These are phyloP conservation scores for Arxiozyma bovina DNA, from an alignment of 1,139 yeast genomes.

Conservation along the genomic window DNA sequence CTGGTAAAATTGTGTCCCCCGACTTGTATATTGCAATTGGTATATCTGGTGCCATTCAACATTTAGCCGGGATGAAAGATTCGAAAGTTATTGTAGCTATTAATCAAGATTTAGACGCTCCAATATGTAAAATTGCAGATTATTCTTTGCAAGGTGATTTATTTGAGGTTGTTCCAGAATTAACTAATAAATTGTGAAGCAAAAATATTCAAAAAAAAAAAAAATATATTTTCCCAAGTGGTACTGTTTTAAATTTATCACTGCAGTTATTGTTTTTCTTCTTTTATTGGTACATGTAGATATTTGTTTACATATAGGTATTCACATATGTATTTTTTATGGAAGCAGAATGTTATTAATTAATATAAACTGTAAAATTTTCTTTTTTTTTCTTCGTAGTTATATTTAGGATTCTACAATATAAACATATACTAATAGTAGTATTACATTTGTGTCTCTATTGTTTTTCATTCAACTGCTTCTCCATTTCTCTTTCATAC, in stretches of 20 bases:
- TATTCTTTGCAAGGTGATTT: conserved; percentile 84
- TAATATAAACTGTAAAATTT: no score
- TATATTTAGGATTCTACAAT: no score
- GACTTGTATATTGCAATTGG: conserved; percentile 90
- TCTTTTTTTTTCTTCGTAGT: no score
- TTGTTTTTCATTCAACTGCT: background rate
- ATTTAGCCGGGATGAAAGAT: conserved; percentile 97
- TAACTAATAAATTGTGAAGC: conserved; percentile 50
- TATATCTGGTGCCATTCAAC: conserved; percentile 95
- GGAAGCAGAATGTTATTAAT: background rate
- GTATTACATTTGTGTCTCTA: background rate
- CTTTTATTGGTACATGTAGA: background rate
- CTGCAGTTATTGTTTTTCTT: no score
- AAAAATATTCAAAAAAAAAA: no score
- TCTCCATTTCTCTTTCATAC: background rate
- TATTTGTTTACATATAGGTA: no score
- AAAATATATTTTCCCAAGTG: no score
- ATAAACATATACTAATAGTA: background rate
- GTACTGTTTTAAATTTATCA: no score
- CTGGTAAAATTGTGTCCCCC: conserved; percentile 97
- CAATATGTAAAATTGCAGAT: conserved; percentile 88
- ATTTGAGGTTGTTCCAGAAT: conserved; percentile 77
- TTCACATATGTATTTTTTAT: background rate
- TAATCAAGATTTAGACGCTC: conserved; percentile 83
- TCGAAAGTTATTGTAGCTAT: conserved; percentile 89